Conservation (phyloP, 805 yeast species). For the Candida michaelii region DNA sequence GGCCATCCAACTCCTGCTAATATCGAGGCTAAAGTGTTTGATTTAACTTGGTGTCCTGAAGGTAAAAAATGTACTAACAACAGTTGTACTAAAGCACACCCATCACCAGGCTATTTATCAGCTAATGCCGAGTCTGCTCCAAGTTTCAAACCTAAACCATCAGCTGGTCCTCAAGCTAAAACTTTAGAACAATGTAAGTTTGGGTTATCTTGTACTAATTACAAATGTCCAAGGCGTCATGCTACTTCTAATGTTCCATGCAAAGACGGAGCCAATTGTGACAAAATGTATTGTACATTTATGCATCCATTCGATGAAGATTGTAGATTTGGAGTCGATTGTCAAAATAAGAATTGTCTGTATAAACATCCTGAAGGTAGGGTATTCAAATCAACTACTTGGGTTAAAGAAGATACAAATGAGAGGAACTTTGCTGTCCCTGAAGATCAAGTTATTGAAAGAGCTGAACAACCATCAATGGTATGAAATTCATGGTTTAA, state of each 20-base stretch:
- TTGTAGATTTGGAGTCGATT: conserved; percentile 77
- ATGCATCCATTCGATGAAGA: conserved; percentile 77
- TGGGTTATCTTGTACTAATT: conserved; percentile 73
- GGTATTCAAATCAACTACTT: conserved; percentile 30
- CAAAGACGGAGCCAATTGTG: conserved; percentile 78
- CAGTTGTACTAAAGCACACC: conserved; percentile 73
- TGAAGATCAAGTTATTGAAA: conserved; percentile 70
- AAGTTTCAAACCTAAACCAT: neutral
- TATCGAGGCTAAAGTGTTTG: conserved; percentile 65
- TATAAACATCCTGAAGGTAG: conserved; percentile 85
- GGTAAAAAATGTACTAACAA: conserved; percentile 64
- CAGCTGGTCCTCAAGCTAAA: conserved; percentile 8
- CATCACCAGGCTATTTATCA: conserved; percentile 56
- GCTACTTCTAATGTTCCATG: conserved; percentile 73
- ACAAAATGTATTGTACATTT: conserved; percentile 77
- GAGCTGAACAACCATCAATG: conserved; percentile 36
- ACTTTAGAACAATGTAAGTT: conserved; percentile 81
- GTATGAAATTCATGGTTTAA: no score
- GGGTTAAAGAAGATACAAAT: conserved; percentile 31
- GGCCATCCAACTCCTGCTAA: conserved; percentile 92
- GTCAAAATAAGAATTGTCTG: conserved; percentile 70
- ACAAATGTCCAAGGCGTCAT: conserved; percentile 80
- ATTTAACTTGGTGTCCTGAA: conserved; percentile 73
- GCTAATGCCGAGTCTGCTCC: conserved; percentile 14
- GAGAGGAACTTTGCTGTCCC: conserved; percentile 76